phyloP scores from a whole-genome alignment of 2,329 filamentous ascomycete species.

The Arthrocladium fulminans region DNA sequence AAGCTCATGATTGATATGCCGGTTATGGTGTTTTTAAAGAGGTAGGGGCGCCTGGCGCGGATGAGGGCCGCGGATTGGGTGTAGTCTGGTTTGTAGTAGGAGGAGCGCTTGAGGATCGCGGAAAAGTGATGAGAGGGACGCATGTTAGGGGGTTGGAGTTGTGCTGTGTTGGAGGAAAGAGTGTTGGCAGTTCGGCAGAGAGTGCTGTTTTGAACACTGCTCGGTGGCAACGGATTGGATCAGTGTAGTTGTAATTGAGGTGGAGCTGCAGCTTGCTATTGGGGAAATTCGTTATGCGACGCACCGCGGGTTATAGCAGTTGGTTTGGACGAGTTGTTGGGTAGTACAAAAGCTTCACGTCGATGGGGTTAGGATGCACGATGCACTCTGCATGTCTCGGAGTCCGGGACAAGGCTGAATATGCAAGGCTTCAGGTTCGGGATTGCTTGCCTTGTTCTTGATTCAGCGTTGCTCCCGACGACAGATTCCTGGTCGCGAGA shows the following conservation, averaged over 20 bases:
- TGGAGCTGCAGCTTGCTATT: no score
- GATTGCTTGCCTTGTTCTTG: no score
- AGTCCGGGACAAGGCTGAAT: neutral
- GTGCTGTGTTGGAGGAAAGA: neutral
- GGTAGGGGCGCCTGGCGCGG: conserved; percentile 81
- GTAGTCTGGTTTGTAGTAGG: conserved; percentile 86
- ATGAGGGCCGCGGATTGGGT: conserved; percentile 81
- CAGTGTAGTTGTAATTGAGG: no score
- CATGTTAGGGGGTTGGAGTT: conserved; percentile 3
- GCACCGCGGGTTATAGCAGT: no score
- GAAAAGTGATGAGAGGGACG: conserved; percentile 2
- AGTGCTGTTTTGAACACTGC: no score
- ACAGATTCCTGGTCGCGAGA: no score
- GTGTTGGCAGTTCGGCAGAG: neutral
- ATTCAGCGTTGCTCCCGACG: no score
- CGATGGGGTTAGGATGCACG: neutral
- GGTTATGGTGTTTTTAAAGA: conserved; percentile 79
- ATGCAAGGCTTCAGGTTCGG: neutral
- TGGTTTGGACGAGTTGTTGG: no score
- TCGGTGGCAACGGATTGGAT: no score
- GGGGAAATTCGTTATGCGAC: no score
- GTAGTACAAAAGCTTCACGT: neutral
- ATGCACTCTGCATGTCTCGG: neutral
- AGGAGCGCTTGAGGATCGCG: conserved; percentile 47
- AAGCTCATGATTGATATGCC: conserved; percentile 67